Evolutionary conservation across 805 yeast genomes (phyloP), one percentile per base, ranked within the genome.

Genomic region (Nakazawaea pomicola): DNA sequence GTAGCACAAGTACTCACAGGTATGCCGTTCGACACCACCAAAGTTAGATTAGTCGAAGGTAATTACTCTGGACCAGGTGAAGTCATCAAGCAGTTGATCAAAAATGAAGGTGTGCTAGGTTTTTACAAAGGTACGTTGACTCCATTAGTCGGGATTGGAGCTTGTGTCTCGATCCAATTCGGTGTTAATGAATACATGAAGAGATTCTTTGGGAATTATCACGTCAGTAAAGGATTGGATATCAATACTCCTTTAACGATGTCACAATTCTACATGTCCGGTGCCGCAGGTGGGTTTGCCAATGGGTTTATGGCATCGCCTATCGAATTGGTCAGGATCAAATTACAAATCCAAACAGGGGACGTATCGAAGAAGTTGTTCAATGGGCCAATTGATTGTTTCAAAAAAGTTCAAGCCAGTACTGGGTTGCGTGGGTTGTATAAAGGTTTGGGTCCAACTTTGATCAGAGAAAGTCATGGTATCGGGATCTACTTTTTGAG

Each of bases 111-210:
- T 2, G 74, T 80, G 6, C 44, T 65, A 28, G 99, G 95, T 0
- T 87, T 93, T 55, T 93, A 93, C 61, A 81, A 95, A 61, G 99
- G 99, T 27, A 89, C 96, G 1, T 55, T 89, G 51, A 90, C 97
- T 1, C 99, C 99, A 16, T 69, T 93, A 51, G 61, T 91, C 27
- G 99, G 99, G 10, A 87, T 91, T n/a, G 99, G 99, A 38, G 96
- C 95, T 0, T 90, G 97, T 70, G 97, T 93, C 10, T 86, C 96
- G 7, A 85, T 91, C 30, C 99, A 93, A 62, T 93, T 93, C 57
- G 93, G 96, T 34, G 95, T 88, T 28, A 90, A 90, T 56, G 98
- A 93, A 61, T 83, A 73, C 55, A 88, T 91, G 96, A 93, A 93
- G 64, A 72, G 97, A 54, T 65, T 71, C 46, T 89, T 84, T 56